phyloP scores from a whole-genome alignment of 2,329 filamentous ascomycete genomes.

The Tolypocladium guangdongense region DNA sequence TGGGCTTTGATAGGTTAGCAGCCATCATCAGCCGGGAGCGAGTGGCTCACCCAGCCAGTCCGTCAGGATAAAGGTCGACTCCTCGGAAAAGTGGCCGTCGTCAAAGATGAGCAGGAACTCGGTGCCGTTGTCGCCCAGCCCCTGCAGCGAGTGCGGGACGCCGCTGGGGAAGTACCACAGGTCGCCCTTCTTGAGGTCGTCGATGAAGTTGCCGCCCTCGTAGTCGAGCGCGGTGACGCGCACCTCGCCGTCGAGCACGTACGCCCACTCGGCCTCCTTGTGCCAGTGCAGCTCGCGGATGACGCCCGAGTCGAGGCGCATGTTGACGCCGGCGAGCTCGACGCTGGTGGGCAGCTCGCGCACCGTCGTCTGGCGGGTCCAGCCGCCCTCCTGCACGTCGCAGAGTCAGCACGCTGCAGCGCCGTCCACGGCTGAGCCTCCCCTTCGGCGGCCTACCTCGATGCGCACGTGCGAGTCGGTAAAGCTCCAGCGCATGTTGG shows the following conservation, averaged over 20 bases:
- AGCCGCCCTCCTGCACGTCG: constrained; percentile 52
- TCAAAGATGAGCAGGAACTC: constrained; percentile 40
- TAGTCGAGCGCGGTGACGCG: constrained; percentile 64
- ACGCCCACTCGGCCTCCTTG: constrained; percentile 71
- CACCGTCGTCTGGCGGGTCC: constrained; percentile 64
- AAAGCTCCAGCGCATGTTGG: constrained; percentile 65
- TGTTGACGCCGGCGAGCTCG: constrained; percentile 69
- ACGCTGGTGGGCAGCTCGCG: constrained; percentile 53
- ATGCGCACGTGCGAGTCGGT: constrained; percentile 53
- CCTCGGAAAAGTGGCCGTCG: constrained; percentile 40
- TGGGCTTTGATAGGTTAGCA: constrained; percentile 33
- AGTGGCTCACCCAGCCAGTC: constrained; percentile 52
- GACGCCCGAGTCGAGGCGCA: constrained; percentile 62
- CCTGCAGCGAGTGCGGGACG: constrained; percentile 68
- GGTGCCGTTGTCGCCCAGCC: constrained; percentile 50
- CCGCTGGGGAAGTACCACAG: constrained; percentile 75
- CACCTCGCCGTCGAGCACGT: constrained; percentile 59
- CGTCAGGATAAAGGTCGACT: constrained; percentile 61
- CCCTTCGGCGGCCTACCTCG: constrained; percentile 21
- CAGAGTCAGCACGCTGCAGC: constrained; percentile 1
- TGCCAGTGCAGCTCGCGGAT: constrained; percentile 76
- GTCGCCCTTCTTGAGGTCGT: constrained; percentile 66
- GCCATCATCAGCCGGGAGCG: neutral
- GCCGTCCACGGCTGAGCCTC: neutral
- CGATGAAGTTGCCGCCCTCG: constrained; percentile 66